Base-by-base conservation (phyloP, 371 early-diverging fungal species). In the Thermomucor indicae-seudaticae region DNA sequence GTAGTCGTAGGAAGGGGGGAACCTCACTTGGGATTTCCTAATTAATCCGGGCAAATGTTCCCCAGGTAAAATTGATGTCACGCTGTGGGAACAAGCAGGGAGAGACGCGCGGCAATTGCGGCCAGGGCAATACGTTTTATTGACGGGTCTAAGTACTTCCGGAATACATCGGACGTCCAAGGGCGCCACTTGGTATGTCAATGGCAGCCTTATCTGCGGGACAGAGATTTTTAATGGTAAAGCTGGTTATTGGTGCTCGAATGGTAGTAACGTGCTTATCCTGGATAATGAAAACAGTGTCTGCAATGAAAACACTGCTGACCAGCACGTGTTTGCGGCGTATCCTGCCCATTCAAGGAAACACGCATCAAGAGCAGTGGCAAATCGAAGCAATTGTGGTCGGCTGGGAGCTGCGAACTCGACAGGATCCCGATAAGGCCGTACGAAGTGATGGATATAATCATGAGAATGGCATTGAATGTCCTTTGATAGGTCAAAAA, bases 41-140 rank as follows among this genome's bases (percentile, higher is more conserved):
- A n/a, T n/a, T n/a, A n/a, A n/a, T n/a, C n/a, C n/a, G n/a, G n/a
- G n/a, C n/a, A n/a, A n/a, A n/a, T 25, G 8, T 14, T 22, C 17
- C 20, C 14, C 24, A 65, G 72, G 58, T 4, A 54, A 51, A 17
- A 64, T 63, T 24, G 69, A 73, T 38, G 55, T 73, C 30, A 70
- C 70, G 11, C 47, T 73, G 8, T 73, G 74, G 72, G 72, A 68
- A 28, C 49, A 61, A 23, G 53, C 60, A 8, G 72, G 72, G 1
- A 56, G 53, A 35, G 48, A 44, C 46, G 53, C 62, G 30, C 51
- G 61, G 27, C 41, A 48, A 30, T 32, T 70, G n/a, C 60, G 58
- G 37, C 43, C 57, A 7, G 70, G 70, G 0, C 65, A 70, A 19
- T 62, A 65, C 35, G 57, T 65, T 6, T 30, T 73, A 7, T 39